These are phyloP conservation scores for Paxillus ammoniavirescens DNA, from an alignment of 768 basidiomycete species.

Conservation along the genomic window DNA sequence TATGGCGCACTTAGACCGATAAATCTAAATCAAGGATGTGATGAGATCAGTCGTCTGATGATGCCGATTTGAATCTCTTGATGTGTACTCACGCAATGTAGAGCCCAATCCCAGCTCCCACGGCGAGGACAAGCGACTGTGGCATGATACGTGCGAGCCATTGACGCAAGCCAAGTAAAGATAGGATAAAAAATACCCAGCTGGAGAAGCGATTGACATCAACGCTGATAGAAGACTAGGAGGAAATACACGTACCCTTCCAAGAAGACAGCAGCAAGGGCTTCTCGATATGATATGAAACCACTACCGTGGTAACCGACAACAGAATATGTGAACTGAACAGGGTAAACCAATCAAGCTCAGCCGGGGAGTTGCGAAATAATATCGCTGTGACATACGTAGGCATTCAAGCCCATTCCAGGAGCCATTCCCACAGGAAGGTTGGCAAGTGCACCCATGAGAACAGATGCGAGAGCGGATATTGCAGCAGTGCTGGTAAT, in stretches of 20 bases:
- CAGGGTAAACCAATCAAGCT: neutral
- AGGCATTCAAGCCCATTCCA: conserved; percentile 80
- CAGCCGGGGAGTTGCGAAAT: neutral
- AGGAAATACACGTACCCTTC: conserved; percentile 59
- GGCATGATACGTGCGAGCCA: conserved; percentile 91
- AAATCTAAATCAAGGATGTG: conserved; percentile 43
- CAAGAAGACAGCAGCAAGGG: conserved; percentile 81
- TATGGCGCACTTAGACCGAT: conserved; percentile 63
- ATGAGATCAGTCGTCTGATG: conserved; percentile 8
- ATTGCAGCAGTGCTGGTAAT: conserved; percentile 83
- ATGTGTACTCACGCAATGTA: conserved; percentile 69
- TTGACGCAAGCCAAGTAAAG: conserved; percentile 80
- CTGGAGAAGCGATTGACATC: conserved; percentile 32
- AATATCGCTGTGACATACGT: conserved; percentile 44
- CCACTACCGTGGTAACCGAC: conserved; percentile 80
- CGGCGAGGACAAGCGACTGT: conserved; percentile 79
- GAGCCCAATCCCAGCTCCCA: conserved; percentile 84
- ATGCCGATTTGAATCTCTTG: neutral
- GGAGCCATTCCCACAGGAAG: conserved; percentile 89
- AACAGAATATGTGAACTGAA: conserved; percentile 81
- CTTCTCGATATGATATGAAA: conserved; percentile 72
- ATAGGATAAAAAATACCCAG: conserved; percentile 80
- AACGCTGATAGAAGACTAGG: neutral
- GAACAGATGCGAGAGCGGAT: conserved; percentile 67
- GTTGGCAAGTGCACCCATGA: conserved; percentile 85